phyloP scores from a whole-genome alignment of 1,139 yeast genomes.

The Yamadazyma spencermartinsiae region DNA sequence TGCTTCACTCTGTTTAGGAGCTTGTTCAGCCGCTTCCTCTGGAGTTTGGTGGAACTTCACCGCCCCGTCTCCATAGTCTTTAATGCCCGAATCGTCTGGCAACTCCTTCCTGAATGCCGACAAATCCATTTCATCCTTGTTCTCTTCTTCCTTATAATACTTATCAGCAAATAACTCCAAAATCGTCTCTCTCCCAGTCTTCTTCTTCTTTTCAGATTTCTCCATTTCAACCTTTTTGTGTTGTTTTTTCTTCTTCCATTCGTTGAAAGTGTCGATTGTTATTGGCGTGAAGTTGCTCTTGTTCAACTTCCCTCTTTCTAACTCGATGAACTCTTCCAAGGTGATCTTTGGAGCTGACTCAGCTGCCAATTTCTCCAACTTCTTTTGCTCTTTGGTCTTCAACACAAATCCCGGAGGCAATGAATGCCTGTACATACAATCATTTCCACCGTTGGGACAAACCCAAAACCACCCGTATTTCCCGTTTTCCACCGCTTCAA shows the following conservation, averaged over 20 bases:
- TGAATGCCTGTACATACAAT: constrained; percentile 95
- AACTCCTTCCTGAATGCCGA: constrained; percentile 56
- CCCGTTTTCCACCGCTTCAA: constrained; percentile 96
- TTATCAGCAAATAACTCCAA: constrained; percentile 73
- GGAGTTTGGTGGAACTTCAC: too few species aligned
- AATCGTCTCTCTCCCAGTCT: constrained; percentile 82
- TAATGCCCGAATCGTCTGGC: constrained; percentile 44
- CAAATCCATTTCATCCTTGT: constrained; percentile 71
- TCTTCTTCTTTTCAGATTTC: constrained; percentile 48
- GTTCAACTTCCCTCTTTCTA: constrained; percentile 87
- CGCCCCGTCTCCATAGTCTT: constrained; percentile 57
- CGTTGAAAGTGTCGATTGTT: constrained; percentile 75
- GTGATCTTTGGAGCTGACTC: constrained; percentile 90
- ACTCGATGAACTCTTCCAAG: constrained; percentile 91
- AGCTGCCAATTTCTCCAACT: constrained; percentile 81
- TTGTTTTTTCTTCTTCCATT: constrained; percentile 77
- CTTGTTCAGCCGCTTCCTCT: too few species aligned
- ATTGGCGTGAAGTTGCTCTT: constrained; percentile 81
- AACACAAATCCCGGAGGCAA: constrained; percentile 95
- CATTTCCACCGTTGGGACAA: constrained; percentile 92
- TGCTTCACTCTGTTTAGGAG: too few species aligned
- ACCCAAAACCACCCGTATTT: constrained; percentile 99
- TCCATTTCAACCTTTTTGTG: constrained; percentile 60
- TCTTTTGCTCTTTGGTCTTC: constrained; percentile 94
- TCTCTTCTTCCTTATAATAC: constrained; percentile 49